Base-by-base conservation (phyloP, 164 flowering plant genomes). In the Liriodendron chinense region DNA sequence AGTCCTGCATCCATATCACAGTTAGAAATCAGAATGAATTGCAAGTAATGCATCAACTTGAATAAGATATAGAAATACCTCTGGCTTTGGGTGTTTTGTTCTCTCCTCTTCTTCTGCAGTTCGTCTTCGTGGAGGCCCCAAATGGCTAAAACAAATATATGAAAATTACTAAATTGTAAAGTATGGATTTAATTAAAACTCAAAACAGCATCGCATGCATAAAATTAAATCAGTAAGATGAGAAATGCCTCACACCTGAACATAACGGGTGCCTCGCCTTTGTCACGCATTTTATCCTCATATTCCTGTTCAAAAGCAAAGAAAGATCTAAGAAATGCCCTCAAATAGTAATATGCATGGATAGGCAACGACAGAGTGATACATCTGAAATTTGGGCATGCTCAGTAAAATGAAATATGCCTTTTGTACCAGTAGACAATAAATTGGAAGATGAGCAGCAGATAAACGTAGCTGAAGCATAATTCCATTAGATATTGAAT, bases 231-330 rank as follows among this genome's bases (percentile, higher is more conserved):
- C 6, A 48, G 13, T 70, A 9, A 48, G 13, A 21, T 65, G 23
- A 0, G 50, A 7, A 22, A 61, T 13, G 68, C 48, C 70, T 50
- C 74, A 81, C 73, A 96, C 99, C 99, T 96, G 84, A 96, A 94
- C 99, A 96, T 96, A 18, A 96, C 98, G n/a, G 99, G 94, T 56
- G 92, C 71, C 83, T 96, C 99, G 76, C 99, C 99, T 86, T 94
- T 92, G 69, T 94, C 99, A 81, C 80, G 81, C 90, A 80, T 67
- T 84, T 96, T 96, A 26, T 89, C 97, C 85, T 92, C 97, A 83
- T 90, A 89, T 77, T 94, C 99, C 99, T 96, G 85, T 74, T 50
- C 1, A 70, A 63, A 64, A 63, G 63, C 24, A 48, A 14, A 68
- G 9, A 56, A 14, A 24, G 25, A 16, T n/a, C 28, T 66, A 23